Base-by-base conservation (phyloP, 2,329 filamentous ascomycete genomes). In the Eutypa lata region DNA sequence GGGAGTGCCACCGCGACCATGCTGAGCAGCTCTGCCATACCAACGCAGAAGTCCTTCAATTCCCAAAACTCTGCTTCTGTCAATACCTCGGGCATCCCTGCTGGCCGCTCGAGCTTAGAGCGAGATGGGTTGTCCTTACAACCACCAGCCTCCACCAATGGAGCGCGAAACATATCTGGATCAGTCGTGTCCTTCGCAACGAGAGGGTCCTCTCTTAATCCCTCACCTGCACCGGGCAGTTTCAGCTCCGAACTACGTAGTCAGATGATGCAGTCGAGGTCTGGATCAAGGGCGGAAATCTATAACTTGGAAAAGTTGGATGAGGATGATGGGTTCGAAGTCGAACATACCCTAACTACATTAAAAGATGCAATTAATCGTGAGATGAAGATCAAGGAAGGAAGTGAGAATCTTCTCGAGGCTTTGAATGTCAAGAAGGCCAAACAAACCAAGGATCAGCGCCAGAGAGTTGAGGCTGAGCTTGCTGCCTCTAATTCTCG, bases 351-450 rank as follows among this genome's bases (percentile, higher is more conserved):
- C 40, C 84, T 96, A 63, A 82, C 86, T 21, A 78, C 83, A 49
- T 80, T 97, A 57, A 87, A 88, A 65, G 92, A 97, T 63, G 84
- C 88, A 65, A 87, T 99, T 58, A 93, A 91, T 61, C 93, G 95
- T 65, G 95, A 99, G 74, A 87, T 92, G 75, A 97, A 97, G 78
- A 97, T 99, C 68, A 97, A 96, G 72, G 89, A 93, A 64, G 94
- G 94, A 19, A 97, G 93, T 53, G 94, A 99, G 76, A 99, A 99
- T 69, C 87, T 99, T 83, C 79, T 99, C 38, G 94, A 99, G 75
- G 94, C 94, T 13, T 76, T 99, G 59, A 91, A 97, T 69, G 83
- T 86, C 44, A 99, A 99, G 73, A 97, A 96, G 71, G 88, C 90
- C 45, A 99, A 97, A 73, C 93, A 97, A 70, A 89, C 89, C 57